These are phyloP conservation scores for Trypanosoma vivax DNA, from an alignment of 208 protist species.

Conservation along the genomic window DNA sequence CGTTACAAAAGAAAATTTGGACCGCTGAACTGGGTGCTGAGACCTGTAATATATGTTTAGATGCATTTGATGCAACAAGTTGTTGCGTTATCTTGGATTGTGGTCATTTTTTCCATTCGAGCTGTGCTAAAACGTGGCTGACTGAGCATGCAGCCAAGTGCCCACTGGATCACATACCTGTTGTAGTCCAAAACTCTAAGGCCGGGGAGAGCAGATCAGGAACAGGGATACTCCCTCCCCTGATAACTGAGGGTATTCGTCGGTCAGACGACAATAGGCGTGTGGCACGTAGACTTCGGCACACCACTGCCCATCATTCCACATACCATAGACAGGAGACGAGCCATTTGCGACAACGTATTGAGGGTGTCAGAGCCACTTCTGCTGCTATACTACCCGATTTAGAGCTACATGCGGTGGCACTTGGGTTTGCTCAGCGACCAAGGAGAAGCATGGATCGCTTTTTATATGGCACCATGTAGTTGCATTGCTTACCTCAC, in stretches of 20 bases:
- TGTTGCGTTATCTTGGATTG: constrained; percentile 53
- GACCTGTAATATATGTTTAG: constrained; percentile 59
- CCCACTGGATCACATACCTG: constrained; percentile 51
- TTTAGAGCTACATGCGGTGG: constrained; percentile 15
- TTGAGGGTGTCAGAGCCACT: constrained; percentile 2
- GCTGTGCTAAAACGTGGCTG: constrained; percentile 56
- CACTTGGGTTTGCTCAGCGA: constrained; percentile 4
- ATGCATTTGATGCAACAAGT: constrained; percentile 24
- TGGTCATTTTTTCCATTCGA: constrained; percentile 63
- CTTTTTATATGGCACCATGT: constrained; percentile 17
- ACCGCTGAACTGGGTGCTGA: constrained; percentile 16
- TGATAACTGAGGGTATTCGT: too few species aligned
- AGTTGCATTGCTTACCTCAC: neutral
- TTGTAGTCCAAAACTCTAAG: constrained; percentile 5
- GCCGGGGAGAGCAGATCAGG: neutral
- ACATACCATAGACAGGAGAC: neutral
- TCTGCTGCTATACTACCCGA: constrained; percentile 3
- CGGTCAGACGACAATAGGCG: neutral
- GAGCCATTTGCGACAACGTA: constrained; percentile 1
- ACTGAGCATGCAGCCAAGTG: constrained; percentile 54
- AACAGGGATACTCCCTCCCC: too few species aligned
- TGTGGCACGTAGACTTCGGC: neutral
- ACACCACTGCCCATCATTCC: neutral
- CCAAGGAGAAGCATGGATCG: neutral
- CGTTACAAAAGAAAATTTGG: constrained; percentile 21